Evolutionary conservation across 345 rosid genomes (phyloP), one percentile per base, ranked within the genome.

Genomic region (Aegle marmelos): DNA sequence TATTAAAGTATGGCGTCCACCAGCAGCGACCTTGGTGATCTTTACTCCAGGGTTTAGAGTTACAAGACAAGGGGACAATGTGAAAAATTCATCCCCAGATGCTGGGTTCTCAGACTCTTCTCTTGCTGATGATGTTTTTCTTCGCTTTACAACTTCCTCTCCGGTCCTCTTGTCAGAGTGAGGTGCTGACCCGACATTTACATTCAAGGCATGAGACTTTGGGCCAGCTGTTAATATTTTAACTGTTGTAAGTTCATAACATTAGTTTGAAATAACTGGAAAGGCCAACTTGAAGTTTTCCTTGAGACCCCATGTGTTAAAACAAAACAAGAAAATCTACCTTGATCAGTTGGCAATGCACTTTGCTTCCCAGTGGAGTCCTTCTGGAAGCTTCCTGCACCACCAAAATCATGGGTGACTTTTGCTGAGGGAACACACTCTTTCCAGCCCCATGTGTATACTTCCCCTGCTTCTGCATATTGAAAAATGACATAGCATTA

Each of bases 401-500:
- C 56, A 78, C 82, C 79, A 53, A 70, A 56, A 81, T 87, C 88
- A 27, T 68, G 76, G 4, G 76, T 41, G 24, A 79, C 31, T 74
- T 88, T 88, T 57, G 83, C 82, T 7, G 86, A 87, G 61, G 96
- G 98, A 50, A 92, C 88, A 73, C 98, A 92, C 75, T 94, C 97
- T 77, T 88, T 94, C 98, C 98, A 94, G n/a, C 97, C 98, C 98
- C 97, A 94, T 22, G 97, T 84, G 80, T 88, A 92, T 19, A 84
- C 84, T 79, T 91, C 98, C 63, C 93, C 98, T 56, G 76, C 75
- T 57, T 87, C 98, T 92, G 87, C 73, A 81, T 39, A 71, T 79
- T 13, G 62, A 74, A 19, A 48, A 63, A 30, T 28, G 34, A 74
- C 60, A 62, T 28, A 56, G 39, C 25, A 53, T 75, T 24, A 63